Evolutionary conservation across 768 basidiomycete genomes (phyloP).

Genomic region (Basidioascus undulatus): DNA sequence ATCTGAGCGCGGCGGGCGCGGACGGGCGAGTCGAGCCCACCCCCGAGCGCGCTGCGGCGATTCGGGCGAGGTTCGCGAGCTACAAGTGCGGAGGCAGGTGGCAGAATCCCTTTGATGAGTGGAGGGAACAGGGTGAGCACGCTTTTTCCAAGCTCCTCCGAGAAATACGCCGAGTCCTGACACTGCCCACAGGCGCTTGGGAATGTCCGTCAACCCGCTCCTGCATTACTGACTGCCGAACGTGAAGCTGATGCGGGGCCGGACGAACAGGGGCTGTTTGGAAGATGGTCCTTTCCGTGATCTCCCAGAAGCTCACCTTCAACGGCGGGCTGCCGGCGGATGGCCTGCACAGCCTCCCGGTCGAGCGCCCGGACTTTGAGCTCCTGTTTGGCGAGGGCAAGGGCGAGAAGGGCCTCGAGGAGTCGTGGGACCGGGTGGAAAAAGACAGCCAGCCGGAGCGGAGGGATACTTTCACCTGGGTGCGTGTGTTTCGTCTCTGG

Average conservation of each 20-base stretch:
- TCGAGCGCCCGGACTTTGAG: conserved; percentile 12
- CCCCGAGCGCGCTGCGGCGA: no score
- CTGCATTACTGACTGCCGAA: conserved; percentile 2
- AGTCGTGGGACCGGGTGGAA: not conserved
- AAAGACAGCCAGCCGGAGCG: not conserved
- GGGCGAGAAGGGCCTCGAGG: not conserved
- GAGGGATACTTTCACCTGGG: no score
- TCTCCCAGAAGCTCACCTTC: conserved; percentile 12
- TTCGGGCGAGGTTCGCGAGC: no score
- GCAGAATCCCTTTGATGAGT: conserved; percentile 14
- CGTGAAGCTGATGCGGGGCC: conserved; percentile 6
- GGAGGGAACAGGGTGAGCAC: conserved; percentile 14
- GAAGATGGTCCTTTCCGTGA: conserved; percentile 12
- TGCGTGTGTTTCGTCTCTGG: no score
- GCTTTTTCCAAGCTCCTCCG: not conserved
- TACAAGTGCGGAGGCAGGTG: conserved; percentile 15
- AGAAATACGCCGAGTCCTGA: not conserved
- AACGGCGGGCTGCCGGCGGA: conserved; percentile 7
- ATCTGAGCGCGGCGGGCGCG: no score
- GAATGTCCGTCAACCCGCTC: conserved; percentile 6
- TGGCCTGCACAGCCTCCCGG: conserved; percentile 9
- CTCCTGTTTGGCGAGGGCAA: conserved; percentile 7
- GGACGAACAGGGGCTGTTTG: conserved; percentile 13
- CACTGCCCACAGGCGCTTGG: not conserved
- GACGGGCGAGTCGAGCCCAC: no score